Evolutionary conservation across 108 stramenopile species (phyloP).

Genomic region (Mediolabrus comicus): DNA sequence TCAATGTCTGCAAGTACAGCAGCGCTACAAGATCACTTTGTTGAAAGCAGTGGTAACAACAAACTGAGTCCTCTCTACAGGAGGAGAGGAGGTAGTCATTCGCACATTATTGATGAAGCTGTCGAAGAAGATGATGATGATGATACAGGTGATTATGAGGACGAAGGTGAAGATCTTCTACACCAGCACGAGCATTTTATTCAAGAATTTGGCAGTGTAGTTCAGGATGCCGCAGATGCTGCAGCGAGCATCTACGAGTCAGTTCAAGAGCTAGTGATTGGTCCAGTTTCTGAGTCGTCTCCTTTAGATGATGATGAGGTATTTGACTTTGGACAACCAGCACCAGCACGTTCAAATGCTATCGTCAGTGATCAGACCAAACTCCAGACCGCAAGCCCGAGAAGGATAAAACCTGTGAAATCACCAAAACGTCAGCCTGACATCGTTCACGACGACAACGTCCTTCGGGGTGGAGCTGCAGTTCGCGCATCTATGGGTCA

Average conservation of each 20-base stretch:
- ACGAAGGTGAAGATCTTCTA: neutral
- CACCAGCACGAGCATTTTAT: neutral
- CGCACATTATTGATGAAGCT: neutral
- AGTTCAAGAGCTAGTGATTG: neutral
- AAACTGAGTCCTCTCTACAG: neutral
- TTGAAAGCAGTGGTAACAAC: neutral
- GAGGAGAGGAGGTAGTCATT: neutral
- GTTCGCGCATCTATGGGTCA: neutral
- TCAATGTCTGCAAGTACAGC: neutral
- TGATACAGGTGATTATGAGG: neutral
- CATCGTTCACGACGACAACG: too few relatives aligned
- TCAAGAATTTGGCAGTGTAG: neutral
- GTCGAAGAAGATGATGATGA: neutral
- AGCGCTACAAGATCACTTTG: neutral
- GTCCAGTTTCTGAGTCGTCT: neutral
- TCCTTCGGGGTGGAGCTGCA: neutral
- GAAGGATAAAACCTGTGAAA: too few relatives aligned
- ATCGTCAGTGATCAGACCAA: too few relatives aligned
- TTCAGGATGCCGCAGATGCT: neutral
- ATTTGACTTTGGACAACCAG: neutral
- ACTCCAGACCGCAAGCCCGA: neutral
- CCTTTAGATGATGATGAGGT: neutral
- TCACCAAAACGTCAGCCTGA: too few relatives aligned
- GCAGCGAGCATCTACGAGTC: neutral
- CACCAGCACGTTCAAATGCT: too few relatives aligned